A percentile compares a stretch with the other conserved stretches of the same genome.
Conservation (phyloP, 805 yeast species). For the Candida methanosorbosa region DNA sequence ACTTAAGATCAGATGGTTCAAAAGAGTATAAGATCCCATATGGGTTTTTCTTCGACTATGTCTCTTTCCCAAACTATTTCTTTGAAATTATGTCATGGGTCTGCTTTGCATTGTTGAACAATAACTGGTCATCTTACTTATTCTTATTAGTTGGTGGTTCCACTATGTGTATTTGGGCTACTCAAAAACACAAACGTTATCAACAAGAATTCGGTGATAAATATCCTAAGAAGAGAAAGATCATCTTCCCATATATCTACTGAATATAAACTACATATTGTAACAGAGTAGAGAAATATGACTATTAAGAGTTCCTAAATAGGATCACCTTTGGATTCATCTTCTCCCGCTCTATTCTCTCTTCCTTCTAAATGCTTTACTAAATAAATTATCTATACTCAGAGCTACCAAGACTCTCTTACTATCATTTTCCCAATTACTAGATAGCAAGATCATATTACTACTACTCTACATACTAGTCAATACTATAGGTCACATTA, state of each 20-base stretch:
- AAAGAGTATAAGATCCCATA: slow-evolving; percentile 63
- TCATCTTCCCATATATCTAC: slow-evolving; percentile 67
- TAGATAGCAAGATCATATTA: too few species aligned
- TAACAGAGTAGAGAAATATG: background rate
- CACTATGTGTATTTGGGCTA: slow-evolving; percentile 93
- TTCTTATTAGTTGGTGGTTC: slow-evolving; percentile 63
- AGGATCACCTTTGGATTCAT: too few species aligned
- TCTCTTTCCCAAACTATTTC: slow-evolving; percentile 92
- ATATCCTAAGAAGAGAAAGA: slow-evolving; percentile 74
- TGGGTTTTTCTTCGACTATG: slow-evolving; percentile 75
- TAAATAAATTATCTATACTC: too few species aligned
- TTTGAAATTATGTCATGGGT: slow-evolving; percentile 80
- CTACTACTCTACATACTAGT: too few species aligned
- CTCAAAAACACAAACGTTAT: slow-evolving; percentile 69
- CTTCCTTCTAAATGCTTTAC: too few species aligned
- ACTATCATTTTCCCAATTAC: too few species aligned
- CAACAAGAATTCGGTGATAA: slow-evolving; percentile 61
- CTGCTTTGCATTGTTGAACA: slow-evolving; percentile 56
- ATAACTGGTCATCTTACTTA: slow-evolving; percentile 68
- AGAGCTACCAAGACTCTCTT: too few species aligned
- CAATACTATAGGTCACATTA: too few species aligned
- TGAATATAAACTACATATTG: slow-evolving; percentile 19
- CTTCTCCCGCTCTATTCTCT: too few species aligned
- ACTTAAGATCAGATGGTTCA: slow-evolving; percentile 45
- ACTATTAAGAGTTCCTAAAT: too few species aligned